phyloP scores from a whole-genome alignment of 2,329 filamentous ascomycete species.

The Epichloe uncinata region DNA sequence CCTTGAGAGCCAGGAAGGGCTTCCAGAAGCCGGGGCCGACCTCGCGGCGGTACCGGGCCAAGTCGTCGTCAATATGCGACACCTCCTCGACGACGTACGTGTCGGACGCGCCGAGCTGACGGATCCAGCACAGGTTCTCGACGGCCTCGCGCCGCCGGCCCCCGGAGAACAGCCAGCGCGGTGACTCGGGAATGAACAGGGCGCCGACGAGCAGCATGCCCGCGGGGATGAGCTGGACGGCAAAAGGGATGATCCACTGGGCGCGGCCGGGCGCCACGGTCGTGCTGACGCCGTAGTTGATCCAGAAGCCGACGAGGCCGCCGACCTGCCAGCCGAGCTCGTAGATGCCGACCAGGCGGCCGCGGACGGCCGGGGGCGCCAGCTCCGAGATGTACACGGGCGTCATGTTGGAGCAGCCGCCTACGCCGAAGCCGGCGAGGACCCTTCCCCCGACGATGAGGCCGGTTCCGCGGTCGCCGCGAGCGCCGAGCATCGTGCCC shows the following conservation, averaged over 20 bases:
- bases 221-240: slow-evolving; percentile 53
- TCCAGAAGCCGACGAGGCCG: slow-evolving; percentile 10
- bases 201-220: slow-evolving; percentile 46
- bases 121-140: slow-evolving; percentile 49
- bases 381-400: slow-evolving; percentile 13
- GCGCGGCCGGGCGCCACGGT: slow-evolving; percentile 30
- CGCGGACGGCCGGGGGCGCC: slow-evolving; percentile 10
- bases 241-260: slow-evolving; percentile 54
- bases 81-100: slow-evolving; percentile 63
- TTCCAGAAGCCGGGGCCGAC: slow-evolving; percentile 65
- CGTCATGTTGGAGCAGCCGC: slow-evolving; percentile 12
- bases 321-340: slow-evolving; percentile 12
- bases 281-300: slow-evolving; percentile 46
- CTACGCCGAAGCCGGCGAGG: slow-evolving; percentile 13
- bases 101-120: slow-evolving; percentile 41
- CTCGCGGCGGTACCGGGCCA: slow-evolving; percentile 48
- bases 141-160: slow-evolving; percentile 46
- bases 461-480: slow-evolving; percentile 18
- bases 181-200: slow-evolving; percentile 51
- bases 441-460: slow-evolving; percentile 13
- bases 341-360: slow-evolving; percentile 12
- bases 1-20: slow-evolving; percentile 46
- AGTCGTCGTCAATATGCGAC: slow-evolving; percentile 52
- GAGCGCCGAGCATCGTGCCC: slow-evolving; percentile 31
- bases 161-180: slow-evolving; percentile 55